phyloP scores from a whole-genome alignment of 225 moss, liverwort and hornwort species.

The Polytrichum formosum region DNA sequence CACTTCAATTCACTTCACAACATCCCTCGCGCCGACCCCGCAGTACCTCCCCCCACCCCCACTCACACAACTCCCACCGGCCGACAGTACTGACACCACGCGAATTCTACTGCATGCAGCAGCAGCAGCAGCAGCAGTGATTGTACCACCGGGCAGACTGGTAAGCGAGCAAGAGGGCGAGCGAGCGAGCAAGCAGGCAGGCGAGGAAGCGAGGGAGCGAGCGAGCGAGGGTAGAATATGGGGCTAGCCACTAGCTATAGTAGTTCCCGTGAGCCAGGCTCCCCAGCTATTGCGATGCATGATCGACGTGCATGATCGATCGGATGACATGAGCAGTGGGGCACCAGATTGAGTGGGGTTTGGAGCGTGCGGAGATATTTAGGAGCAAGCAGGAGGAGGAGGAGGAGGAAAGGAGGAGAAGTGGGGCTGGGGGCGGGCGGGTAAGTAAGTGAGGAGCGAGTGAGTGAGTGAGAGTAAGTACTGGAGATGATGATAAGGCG shows the following conservation, averaged over 20 bases:
- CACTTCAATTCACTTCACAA: constrained; percentile 13
- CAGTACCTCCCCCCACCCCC: not conserved
- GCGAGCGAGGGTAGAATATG: constrained; percentile 20
- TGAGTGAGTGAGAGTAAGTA: not conserved
- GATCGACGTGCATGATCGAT: not conserved
- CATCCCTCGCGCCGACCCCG: not conserved
- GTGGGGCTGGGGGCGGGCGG: not conserved
- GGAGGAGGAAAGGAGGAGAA: too few relatives aligned
- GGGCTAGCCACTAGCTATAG: not conserved
- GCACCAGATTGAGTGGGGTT: not conserved
- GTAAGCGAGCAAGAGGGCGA: not conserved
- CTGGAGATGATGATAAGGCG: not conserved
- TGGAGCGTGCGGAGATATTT: not conserved
- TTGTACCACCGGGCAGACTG: too few relatives aligned
- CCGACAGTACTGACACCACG: not conserved
- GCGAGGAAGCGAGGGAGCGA: too few relatives aligned
- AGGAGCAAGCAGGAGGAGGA: too few relatives aligned
- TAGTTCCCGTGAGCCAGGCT: not conserved
- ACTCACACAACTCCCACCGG: not conserved
- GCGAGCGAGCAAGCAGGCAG: not conserved
- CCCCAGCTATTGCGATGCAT: not conserved
- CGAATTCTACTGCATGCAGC: not conserved
- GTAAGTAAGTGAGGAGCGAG: not conserved
- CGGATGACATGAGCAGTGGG: too few relatives aligned
- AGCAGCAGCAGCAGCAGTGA: constrained; percentile 2